These are phyloP conservation scores for Vigna radiata DNA, from an alignment of 306 rosid genomes.

Conservation along the genomic window DNA sequence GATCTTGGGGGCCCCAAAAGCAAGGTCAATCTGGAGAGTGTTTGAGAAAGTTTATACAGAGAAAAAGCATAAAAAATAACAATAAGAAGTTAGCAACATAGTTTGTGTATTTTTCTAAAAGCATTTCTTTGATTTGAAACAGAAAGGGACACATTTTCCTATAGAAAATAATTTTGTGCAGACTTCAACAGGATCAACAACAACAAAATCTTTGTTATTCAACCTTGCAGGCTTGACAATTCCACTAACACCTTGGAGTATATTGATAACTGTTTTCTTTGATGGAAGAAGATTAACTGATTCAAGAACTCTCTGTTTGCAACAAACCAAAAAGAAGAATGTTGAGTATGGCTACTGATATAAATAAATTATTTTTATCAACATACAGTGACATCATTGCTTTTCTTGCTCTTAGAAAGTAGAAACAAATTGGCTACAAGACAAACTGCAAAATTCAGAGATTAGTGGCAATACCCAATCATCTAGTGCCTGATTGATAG, in stretches of 20 bases:
- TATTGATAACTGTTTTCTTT: conserved; percentile 65
- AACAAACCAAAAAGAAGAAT: conserved; percentile 7
- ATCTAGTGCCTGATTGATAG: conserved; percentile 14
- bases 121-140: not conserved
- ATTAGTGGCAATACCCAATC: conserved; percentile 16
- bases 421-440: not conserved
- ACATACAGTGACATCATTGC: conserved; percentile 6
- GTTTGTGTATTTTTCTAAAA: not conserved
- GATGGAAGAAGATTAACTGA: conserved; percentile 62
- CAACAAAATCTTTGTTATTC: not conserved
- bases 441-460: not conserved
- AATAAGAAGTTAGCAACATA: conserved; percentile 4
- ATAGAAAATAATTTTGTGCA: not conserved
- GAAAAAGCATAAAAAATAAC: not conserved
- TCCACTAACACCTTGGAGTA: conserved; percentile 59
- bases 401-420: conserved; percentile 10
- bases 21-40: conserved; percentile 53
- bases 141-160: not conserved
- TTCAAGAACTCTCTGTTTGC: conserved; percentile 58
- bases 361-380: conserved; percentile 13
- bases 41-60: not conserved
- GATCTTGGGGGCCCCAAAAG: conserved; percentile 71
- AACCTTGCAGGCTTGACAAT: conserved; percentile 64
- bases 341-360: no score
- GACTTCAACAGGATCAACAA: not conserved